Evolutionary conservation across 2,329 filamentous ascomycete genomes (phyloP).

Genomic region (Trichophyton schoenleinii): DNA sequence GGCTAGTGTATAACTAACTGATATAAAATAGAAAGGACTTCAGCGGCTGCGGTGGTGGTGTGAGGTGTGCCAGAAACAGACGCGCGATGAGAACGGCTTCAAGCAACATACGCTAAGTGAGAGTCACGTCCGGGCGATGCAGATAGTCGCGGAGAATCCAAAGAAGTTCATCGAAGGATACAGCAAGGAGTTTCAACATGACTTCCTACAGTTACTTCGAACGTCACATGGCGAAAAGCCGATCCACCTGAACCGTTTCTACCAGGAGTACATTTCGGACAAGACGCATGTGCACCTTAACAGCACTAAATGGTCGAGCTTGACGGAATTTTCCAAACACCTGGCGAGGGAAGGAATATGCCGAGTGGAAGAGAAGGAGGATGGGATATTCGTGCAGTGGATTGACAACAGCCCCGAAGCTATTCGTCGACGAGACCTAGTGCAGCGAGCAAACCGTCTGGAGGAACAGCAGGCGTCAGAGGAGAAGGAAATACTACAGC

Average conservation of each 20-base stretch:
- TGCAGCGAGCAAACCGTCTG: constrained; percentile 77
- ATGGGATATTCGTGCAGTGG: constrained; percentile 74
- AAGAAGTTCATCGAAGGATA: constrained; percentile 73
- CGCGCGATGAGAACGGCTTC: constrained; percentile 79
- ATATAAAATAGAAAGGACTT: not conserved
- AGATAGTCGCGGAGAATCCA: constrained; percentile 74
- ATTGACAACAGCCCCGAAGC: constrained; percentile 85
- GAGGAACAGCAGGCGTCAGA: constrained; percentile 76
- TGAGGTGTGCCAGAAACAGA: constrained; percentile 63
- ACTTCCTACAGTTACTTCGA: constrained; percentile 64
- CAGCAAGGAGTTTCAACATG: constrained; percentile 64
- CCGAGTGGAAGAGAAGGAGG: constrained; percentile 77
- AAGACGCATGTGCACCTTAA: constrained; percentile 92
- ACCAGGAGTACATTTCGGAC: constrained; percentile 73
- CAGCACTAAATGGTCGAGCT: constrained; percentile 70
- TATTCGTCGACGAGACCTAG: constrained; percentile 63
- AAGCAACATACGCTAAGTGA: constrained; percentile 76
- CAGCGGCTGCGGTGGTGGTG: constrained; percentile 71
- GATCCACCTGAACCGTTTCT: constrained; percentile 3
- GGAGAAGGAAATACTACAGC: constrained; percentile 68
- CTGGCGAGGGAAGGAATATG: constrained; percentile 79
- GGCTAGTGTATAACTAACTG: not conserved
- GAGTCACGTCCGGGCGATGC: constrained; percentile 79
- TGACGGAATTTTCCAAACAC: constrained; percentile 83
- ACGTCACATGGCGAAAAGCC: constrained; percentile 60